These are phyloP conservation scores for Ceratocystis papillata DNA, from an alignment of 2,329 filamentous ascomycete species.

Conservation along the genomic window DNA sequence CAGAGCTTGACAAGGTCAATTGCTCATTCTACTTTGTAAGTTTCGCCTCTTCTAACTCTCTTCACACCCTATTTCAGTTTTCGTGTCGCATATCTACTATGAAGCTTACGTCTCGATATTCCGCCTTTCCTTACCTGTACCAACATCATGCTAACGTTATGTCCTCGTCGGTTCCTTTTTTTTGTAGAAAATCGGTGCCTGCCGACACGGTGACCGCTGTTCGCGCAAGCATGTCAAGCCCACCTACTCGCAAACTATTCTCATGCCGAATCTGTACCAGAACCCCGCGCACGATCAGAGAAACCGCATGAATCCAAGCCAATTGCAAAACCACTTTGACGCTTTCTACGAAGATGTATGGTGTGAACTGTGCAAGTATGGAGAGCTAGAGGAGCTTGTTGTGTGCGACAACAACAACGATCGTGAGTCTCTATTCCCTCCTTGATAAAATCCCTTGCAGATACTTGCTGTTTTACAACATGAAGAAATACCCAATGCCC, in stretches of 20 bases:
- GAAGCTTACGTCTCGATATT: background rate
- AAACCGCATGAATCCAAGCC: constrained; percentile 89
- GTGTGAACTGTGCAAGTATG: constrained; percentile 99
- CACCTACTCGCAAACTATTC: constrained; percentile 92
- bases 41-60: constrained; percentile 13
- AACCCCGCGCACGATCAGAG: constrained; percentile 96
- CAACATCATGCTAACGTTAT: constrained; percentile 15
- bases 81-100: background rate
- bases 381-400: constrained; percentile 92
- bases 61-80: background rate
- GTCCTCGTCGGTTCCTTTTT: constrained; percentile 15
- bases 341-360: constrained; percentile 99
- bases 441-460: too few relatives aligned
- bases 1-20: constrained; percentile 99
- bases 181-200: constrained; percentile 91
- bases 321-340: constrained; percentile 98
- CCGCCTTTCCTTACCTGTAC: background rate
- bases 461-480: background rate
- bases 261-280: constrained; percentile 97
- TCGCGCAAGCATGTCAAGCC: constrained; percentile 98
- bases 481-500: too few relatives aligned
- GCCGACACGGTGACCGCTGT: constrained; percentile 95
- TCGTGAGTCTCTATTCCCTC: constrained; percentile 45
- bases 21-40: constrained; percentile 80
- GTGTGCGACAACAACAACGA: constrained; percentile 99